phyloP scores from a whole-genome alignment of 177 flowering plant genomes.

The Vitis hybrid region DNA sequence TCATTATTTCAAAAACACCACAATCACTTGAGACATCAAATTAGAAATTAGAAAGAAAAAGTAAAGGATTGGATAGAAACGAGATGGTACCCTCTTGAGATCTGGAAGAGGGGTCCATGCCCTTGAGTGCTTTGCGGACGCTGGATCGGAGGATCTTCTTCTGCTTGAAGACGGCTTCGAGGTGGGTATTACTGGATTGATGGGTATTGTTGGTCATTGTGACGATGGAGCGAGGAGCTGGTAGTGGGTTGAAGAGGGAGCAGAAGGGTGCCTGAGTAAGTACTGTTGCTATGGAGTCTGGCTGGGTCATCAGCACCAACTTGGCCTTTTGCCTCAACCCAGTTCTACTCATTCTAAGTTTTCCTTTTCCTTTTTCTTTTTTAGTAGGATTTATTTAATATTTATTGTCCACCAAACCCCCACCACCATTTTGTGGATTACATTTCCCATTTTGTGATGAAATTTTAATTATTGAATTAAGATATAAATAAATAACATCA shows the following conservation, averaged over 20 bases:
- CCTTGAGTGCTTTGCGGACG: slow-evolving; percentile 63
- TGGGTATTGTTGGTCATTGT: slow-evolving; percentile 7
- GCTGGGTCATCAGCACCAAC: slow-evolving; percentile 19
- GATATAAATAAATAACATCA: no score
- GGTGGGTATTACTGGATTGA: slow-evolving; percentile 3
- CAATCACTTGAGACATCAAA: neutral
- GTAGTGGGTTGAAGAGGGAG: slow-evolving; percentile 7
- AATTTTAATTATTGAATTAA: no score
- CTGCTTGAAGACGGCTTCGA: slow-evolving; percentile 57
- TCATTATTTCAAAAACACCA: neutral
- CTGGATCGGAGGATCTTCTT: slow-evolving; percentile 60
- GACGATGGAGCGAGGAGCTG: slow-evolving; percentile 4
- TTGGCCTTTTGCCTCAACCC: slow-evolving; percentile 13
- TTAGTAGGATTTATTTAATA: neutral
- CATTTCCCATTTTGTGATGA: no score
- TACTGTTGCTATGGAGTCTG: slow-evolving; percentile 5
- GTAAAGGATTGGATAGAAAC: neutral
- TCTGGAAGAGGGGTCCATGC: slow-evolving; percentile 61
- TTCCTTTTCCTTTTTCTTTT: neutral
- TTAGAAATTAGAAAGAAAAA: slow-evolving; percentile 1
- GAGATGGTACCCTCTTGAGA: slow-evolving; percentile 56
- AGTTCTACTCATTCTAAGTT: slow-evolving; percentile 6
- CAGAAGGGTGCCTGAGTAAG: neutral
- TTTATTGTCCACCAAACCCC: no score
- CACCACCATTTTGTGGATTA: no score